phyloP scores from a whole-genome alignment of 169 alveolate genomes.

The Babesia ovata region DNA sequence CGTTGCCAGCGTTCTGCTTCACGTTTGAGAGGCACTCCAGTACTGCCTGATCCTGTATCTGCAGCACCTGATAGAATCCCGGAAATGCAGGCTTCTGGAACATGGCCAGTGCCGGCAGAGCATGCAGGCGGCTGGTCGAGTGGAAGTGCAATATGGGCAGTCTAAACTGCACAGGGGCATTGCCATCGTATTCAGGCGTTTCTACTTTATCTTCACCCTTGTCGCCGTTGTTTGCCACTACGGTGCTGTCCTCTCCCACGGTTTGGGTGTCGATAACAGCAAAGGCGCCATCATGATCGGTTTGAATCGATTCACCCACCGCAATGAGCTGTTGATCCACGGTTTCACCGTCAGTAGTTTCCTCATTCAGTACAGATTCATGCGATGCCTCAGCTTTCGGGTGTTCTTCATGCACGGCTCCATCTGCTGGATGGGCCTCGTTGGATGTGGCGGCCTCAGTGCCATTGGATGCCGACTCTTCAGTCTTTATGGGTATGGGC shows the following conservation, averaged over 20 bases:
- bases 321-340: neutral
- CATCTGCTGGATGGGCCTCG: neutral
- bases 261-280: neutral
- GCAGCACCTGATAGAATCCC: conserved; percentile 81
- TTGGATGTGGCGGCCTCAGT: neutral
- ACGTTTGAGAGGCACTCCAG: conserved; percentile 57
- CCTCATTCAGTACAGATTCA: neutral
- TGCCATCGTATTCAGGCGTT: conserved; percentile 26
- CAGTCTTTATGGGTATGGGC: conserved; percentile 55
- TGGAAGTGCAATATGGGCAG: conserved; percentile 57
- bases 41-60: conserved; percentile 75
- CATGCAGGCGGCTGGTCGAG: conserved; percentile 52
- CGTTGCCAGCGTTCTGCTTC: conserved; percentile 68
- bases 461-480: neutral
- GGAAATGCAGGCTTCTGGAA: conserved; percentile 83
- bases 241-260: neutral
- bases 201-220: neutral
- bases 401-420: neutral
- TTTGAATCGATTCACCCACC: neutral
- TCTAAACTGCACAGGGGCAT: conserved; percentile 36
- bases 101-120: conserved; percentile 73
- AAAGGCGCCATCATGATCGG: neutral
- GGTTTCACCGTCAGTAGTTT: neutral
- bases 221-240: neutral
- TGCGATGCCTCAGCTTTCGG: neutral